Base-by-base conservation (phyloP, 2,329 filamentous ascomycete genomes). In the Cercospora sp. region DNA sequence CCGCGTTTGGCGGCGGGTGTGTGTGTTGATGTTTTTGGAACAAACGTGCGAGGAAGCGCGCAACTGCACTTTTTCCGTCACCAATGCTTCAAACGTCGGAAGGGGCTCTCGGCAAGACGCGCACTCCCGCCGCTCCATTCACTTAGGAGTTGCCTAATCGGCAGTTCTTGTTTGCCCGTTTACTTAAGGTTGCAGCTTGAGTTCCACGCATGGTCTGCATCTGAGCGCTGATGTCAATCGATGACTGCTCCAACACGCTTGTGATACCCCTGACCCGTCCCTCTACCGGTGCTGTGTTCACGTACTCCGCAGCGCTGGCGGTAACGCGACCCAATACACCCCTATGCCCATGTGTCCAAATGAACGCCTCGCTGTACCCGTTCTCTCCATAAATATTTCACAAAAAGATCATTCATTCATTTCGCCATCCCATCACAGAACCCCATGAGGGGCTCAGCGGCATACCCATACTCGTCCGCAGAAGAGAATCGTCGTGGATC, bases 41-140 rank as follows among this genome's bases (percentile, higher is more conserved):
- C 48, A 64, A 64, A 64, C 61, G 60, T 30, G 23, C 20, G 13
- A 45, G 13, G 13, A 60, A 20, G 36, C 13, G 36, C 33, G 36
- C 39, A 26, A 62, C 55, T 58, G 55, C 23, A 62, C 23, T 18
- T 51, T 51, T 42, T 62, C 60, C 60, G 60, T 62, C 16, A 36
- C 28, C n/a, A 23, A 53, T 23, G 28, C 55, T 58, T 36, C 28
- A 58, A 53, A 53, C 48, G 10, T 48, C n/a, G 42, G 60, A 39
- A 63, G 42, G 60, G 31, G 55, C 55, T 18, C 23, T 33, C n/a
- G 55, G 28, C n/a, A 58, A 33, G 18, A 36, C 55, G 55, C 26
- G 55, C 16, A 58, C 28, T 31, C 28, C 31, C 55, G 12, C 16
- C 23, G 10, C 55, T 58, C 28, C 18, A 12, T 31, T 58, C 48